Percentiles rank a stretch among this genome's conserved stretches.
These are phyloP conservation scores for Malus hybrid DNA, from an alignment of 331 rosid genomes.

Conservation along the genomic window DNA sequence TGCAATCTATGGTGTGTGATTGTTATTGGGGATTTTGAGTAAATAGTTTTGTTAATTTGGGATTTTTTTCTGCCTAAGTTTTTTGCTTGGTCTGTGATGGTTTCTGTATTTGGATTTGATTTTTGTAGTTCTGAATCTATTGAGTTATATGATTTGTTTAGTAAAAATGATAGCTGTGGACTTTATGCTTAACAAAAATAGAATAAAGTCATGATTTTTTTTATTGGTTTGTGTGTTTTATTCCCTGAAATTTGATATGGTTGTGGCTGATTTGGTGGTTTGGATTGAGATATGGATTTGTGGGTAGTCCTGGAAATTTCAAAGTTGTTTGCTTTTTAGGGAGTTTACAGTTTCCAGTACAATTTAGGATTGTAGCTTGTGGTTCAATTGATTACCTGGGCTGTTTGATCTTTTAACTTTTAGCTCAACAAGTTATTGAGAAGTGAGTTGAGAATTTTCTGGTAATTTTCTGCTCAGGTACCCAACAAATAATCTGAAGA, in stretches of 20 bases:
- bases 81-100: not conserved
- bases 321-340: not conserved
- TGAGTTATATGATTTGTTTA: not conserved
- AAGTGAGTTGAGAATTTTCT: not conserved
- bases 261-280: not conserved
- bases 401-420: conserved; percentile 5
- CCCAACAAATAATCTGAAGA: not conserved
- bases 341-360: not conserved
- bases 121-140: conserved; percentile 2
- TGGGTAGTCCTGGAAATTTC: not conserved
- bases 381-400: not conserved
- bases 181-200: not conserved
- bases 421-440: not conserved
- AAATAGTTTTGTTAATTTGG: not conserved
- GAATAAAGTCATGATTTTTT: not conserved
- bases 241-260: conserved; percentile 8
- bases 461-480: not conserved
- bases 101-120: not conserved
- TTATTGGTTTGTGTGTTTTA: not conserved
- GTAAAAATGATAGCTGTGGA: not conserved
- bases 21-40: not conserved
- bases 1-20: not conserved
- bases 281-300: not conserved
- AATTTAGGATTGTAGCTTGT: not conserved
- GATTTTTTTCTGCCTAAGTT: not conserved